A percentile compares a stretch with the other conserved stretches of the same genome.
These are phyloP conservation scores for Heliocybe sulcata DNA, from an alignment of 1,284 basidiomycete species.

Conservation along the genomic window DNA sequence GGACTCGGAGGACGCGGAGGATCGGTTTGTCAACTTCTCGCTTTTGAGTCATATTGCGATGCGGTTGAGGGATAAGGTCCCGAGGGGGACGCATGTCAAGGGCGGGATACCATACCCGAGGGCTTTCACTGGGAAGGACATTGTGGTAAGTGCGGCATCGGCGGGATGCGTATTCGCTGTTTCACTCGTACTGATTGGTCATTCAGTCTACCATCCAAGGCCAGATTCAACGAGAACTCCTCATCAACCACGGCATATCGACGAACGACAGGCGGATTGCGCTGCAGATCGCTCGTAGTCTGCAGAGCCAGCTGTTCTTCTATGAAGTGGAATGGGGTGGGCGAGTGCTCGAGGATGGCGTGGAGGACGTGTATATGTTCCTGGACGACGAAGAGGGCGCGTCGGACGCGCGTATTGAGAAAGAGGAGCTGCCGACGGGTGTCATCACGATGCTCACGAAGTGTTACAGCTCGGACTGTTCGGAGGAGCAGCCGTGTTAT, in stretches of 20 bases:
- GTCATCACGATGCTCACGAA: constrained; percentile 75
- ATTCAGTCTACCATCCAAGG: constrained; percentile 73
- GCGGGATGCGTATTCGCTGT: background rate
- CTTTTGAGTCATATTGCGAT: constrained; percentile 86
- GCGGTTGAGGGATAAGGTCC: constrained; percentile 81
- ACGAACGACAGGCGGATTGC: constrained; percentile 75
- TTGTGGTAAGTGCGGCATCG: constrained; percentile 60
- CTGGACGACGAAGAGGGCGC: constrained; percentile 77
- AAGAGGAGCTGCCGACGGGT: constrained; percentile 80
- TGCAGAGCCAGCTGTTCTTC: constrained; percentile 92
- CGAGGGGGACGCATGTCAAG: constrained; percentile 83
- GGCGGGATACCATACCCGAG: constrained; percentile 81
- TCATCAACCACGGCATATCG: constrained; percentile 62
- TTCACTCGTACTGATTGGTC: constrained; percentile 2
- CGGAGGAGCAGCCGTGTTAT: constrained; percentile 63
- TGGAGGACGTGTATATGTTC: constrained; percentile 96
- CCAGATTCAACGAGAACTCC: constrained; percentile 66
- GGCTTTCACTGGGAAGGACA: constrained; percentile 88
- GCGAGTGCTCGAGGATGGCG: constrained; percentile 77
- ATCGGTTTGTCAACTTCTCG: constrained; percentile 80
- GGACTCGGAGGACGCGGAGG: constrained; percentile 62
- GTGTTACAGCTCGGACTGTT: constrained; percentile 83
- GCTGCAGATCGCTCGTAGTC: constrained; percentile 78
- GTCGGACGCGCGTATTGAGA: constrained; percentile 47
- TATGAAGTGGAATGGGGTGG: constrained; percentile 97